A percentile compares a stretch with the other conserved stretches of the same genome.
Evolutionary conservation across 495 filamentous ascomycete genomes (phyloP).

Genomic region (Pseudevernia furfuracea): DNA sequence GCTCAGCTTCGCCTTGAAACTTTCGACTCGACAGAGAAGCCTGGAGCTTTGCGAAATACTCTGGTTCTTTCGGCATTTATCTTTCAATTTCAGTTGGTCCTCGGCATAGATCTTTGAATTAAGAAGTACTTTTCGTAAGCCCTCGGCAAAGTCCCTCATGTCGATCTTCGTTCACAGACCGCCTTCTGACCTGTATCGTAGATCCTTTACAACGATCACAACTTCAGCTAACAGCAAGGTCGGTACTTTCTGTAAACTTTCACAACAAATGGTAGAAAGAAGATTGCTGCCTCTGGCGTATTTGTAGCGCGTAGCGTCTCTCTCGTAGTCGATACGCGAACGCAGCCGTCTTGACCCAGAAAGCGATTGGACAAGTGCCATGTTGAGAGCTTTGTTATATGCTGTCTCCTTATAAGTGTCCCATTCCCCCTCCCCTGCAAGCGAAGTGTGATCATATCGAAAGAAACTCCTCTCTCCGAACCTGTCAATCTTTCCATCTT

Average conservation of each 20-base stretch:
- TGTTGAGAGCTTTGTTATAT: neutral
- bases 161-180: neutral
- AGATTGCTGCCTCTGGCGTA: neutral
- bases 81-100: neutral
- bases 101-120: neutral
- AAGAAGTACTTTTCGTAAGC: neutral
- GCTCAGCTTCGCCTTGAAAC: neutral
- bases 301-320: neutral
- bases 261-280: neutral
- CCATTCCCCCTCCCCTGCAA: neutral
- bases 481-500: neutral
- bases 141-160: neutral
- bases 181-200: neutral
- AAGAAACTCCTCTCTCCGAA: neutral
- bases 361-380: neutral
- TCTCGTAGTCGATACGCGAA: neutral
- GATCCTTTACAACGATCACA: neutral
- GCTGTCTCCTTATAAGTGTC: neutral
- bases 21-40: neutral
- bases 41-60: neutral
- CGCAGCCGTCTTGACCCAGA: neutral
- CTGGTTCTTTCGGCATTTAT: neutral
- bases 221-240: neutral
- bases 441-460: neutral
- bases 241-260: neutral